Evolutionary conservation across 768 basidiomycete genomes (phyloP), one percentile per base, ranked within the genome.

Genomic region (Psilocybe subaeruginosa): DNA sequence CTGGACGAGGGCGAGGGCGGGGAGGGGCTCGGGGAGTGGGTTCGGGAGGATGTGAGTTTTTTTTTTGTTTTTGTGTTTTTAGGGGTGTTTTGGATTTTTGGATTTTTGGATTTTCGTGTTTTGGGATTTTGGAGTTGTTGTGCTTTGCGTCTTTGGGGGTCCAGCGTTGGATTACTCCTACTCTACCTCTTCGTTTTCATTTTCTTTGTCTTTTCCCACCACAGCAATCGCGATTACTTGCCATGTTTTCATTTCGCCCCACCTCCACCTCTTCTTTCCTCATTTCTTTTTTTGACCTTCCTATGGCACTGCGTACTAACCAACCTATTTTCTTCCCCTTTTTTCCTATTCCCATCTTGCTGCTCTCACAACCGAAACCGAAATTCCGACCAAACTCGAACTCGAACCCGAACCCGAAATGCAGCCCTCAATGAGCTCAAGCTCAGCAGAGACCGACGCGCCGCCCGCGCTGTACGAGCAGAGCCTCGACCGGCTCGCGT

Each of bases 381-480:
- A 35, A 35, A 7, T 1, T 7, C 33, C 33, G 14, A 47, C 8
- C 16, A n/a, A 23, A 7, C 16, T 7, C n/a, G 7, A 8, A 47
- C 14, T 8, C 46, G 14, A 23, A 7, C 16, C 1, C n/a, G 7
- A 8, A 47, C 14, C 4, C 46, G 14, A n/a, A 4, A 47, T 47
- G 39, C 68, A 91, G 88, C 89, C 88, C 5, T 85, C 89, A 1
- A 78, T 84, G 3, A 84, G 79, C 61, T 85, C 82, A 29, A 85
- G 77, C 62, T 82, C 91, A 7, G 76, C 84, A 0, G 81, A 84
- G 45, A 79, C 79, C 29, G 89, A 91, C 46, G 81, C 77, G 0
- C 87, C 89, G 43, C 90, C 89, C 1, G 87, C 87, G 35, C 79
- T 90, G 29, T 93, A 92, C 61, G 94, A 97, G 65, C 92, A 95